A percentile compares a stretch with the other conserved stretches of the same genome.
These are phyloP conservation scores for Phyllosticta citrichinensis DNA, from an alignment of 2,329 filamentous ascomycete genomes.

Conservation along the genomic window DNA sequence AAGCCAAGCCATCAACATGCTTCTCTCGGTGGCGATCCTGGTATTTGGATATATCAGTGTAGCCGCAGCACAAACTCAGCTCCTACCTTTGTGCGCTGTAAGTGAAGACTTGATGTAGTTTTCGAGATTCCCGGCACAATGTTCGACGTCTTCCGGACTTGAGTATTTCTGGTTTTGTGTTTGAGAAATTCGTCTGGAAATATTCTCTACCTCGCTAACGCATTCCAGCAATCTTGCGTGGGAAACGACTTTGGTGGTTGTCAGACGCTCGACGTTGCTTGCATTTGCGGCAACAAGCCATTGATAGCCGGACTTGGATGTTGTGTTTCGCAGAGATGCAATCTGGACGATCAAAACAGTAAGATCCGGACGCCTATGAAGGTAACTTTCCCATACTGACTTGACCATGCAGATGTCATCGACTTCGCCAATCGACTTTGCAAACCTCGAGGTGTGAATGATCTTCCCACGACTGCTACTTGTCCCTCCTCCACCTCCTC, in stretches of 20 bases:
- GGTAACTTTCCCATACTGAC: not conserved
- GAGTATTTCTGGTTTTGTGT: too few relatives aligned
- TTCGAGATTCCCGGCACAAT: not conserved
- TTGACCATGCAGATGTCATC: slow-evolving; percentile 26
- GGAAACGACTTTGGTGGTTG: slow-evolving; percentile 29
- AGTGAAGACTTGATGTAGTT: slow-evolving; percentile 5
- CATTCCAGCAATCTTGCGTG: slow-evolving; percentile 25
- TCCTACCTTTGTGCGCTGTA: slow-evolving; percentile 21
- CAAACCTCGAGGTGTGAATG: slow-evolving; percentile 25
- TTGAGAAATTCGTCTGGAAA: too few relatives aligned
- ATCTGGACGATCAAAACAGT: slow-evolving; percentile 24
- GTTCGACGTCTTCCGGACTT: not conserved
- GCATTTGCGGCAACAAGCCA: slow-evolving; percentile 31
- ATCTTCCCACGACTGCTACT: slow-evolving; percentile 28
- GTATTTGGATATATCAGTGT: slow-evolving; percentile 17
- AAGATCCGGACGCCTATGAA: slow-evolving; percentile 9
- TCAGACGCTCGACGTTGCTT: slow-evolving; percentile 28
- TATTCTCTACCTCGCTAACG: too few relatives aligned
- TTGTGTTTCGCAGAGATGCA: slow-evolving; percentile 30
- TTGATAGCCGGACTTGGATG: slow-evolving; percentile 30
- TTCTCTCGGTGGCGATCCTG: slow-evolving; percentile 14
- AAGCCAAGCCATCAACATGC: slow-evolving; percentile 14
- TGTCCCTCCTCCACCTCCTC: slow-evolving; percentile 23
- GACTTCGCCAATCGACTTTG: slow-evolving; percentile 33
- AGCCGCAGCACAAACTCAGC: slow-evolving; percentile 16